Evolutionary conservation across 352 stramenopile genomes (phyloP), one percentile per base, ranked within the genome.

Genomic region (Phytophthora rubi): DNA sequence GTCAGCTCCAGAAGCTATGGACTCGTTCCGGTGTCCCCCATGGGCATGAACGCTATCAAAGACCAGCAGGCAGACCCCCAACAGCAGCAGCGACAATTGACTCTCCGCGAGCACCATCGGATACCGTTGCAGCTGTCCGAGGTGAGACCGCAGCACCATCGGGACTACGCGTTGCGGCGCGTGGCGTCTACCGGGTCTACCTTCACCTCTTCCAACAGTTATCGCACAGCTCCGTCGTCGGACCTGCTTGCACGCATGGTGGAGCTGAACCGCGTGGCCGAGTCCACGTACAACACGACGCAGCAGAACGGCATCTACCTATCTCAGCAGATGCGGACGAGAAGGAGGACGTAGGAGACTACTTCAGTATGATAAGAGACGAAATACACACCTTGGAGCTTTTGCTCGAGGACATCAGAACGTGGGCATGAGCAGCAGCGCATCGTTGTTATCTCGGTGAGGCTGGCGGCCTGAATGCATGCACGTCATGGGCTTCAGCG

Each of bases 241-340:
- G 62, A 68, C 55, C 62, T 79, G 56, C 57, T 76, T 32, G 53
- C 62, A 12, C 61, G 66, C 35, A 78, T 79, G 67, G 15, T 66
- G 49, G 71, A 79, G 54, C 68, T 79, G 23, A 72, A 73, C 59
- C 57, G 59, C 28, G 42, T 70, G 35, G 68, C 68, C 26, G 68
- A 76, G 51, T 70, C 60, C 42, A 79, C 61, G 37, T 79, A 79
- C 62, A 65, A 79, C 62, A 74, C 72, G 32, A 73, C 68, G 9
- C 68, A 69, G 55, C 68, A 67, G 47, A 76, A 76, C 48, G 55
- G 39, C n/a, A 52, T 49, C 4, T 66, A 57, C 32, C 45, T 73
- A 30, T 60, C 62, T n/a, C 68, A 76, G 59, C 70, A 77, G 42
- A 59, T 67, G 47, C 48, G 57, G 5, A 32, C 47, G n/a, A 23